Evolutionary conservation across 2,329 filamentous ascomycete species (phyloP).

Genomic region (Ascochyta viciae-villosae): DNA sequence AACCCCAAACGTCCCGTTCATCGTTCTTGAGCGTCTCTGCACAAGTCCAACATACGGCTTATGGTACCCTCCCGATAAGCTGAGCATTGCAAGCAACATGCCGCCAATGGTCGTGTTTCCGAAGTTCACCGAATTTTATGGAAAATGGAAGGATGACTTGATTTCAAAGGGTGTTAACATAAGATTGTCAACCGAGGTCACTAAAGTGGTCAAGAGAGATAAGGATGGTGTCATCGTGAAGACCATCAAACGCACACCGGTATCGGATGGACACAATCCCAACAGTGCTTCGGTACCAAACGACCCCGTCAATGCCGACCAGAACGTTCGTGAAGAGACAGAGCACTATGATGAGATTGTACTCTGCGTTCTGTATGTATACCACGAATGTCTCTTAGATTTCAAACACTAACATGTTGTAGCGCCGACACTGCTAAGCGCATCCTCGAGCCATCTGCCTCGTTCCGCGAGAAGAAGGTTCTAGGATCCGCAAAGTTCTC

Average conservation of each 20-base stretch:
- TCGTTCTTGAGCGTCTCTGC: conserved; percentile 64
- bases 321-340: conserved; percentile 51
- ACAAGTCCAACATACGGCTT: conserved; percentile 65
- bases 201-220: conserved; percentile 59
- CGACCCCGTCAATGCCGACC: conserved; percentile 49
- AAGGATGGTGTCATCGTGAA: conserved; percentile 60
- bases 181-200: conserved; percentile 64
- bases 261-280: conserved; percentile 53
- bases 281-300: conserved; percentile 54
- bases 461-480: conserved; percentile 69
- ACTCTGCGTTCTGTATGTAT: conserved; percentile 62
- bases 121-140: conserved; percentile 67
- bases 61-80: conserved; percentile 62
- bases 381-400: no score
- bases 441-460: conserved; percentile 64
- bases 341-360: conserved; percentile 71
- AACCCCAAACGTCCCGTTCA: conserved; percentile 72
- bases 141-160: conserved; percentile 62
- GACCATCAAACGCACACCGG: conserved; percentile 53
- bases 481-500: conserved; percentile 74
- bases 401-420: conserved; percentile 2
- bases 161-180: conserved; percentile 63
- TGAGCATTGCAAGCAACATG: conserved; percentile 57
- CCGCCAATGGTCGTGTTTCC: conserved; percentile 69
- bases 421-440: conserved; percentile 63